Base-by-base conservation (phyloP, 164 flowering plant species). In the Paratinospora sagittata region DNA sequence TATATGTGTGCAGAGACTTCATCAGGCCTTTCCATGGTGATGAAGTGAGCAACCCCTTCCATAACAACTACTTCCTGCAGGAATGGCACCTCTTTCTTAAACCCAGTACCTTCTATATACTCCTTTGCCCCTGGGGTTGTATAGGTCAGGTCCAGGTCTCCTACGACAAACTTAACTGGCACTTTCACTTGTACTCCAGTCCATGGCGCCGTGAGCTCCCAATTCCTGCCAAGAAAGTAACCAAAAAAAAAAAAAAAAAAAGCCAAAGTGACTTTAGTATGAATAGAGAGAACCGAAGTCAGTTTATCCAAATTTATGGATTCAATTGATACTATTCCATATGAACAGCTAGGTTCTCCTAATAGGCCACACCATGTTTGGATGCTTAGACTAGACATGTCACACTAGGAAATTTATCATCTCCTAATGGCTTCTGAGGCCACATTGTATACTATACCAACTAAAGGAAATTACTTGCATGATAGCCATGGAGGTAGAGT, bases 151-250 rank as follows among this genome's bases (percentile, higher is more conserved):
- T 82, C 84, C 24, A 70, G 52, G 41, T 82, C 82, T 16, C 84
- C 84, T 10, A 77, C 76, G 0, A 82, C 60, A 27, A 75, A 79
- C 72, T 77, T 82, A 4, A 70, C 73, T 12, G 82, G 82, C 2
- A 82, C 82, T 66, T 79, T 75, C 21, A 82, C 79, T 72, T 75
- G 63, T 47, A 70, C 81, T 3, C 78, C 73, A 0, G 78, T 68
- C 84, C 84, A 82, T 24, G 84, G 76, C 23, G 79, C 82, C 2
- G 49, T 80, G 33, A 82, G 79, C 76, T 82, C 84, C 84, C 84
- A 83, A 63, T 26, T 75, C 65, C 85, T 78, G 76, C 65, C 67
- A 63, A 39, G 30, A 8, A 2, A 52, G 1, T 10, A 41, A 16
- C 45, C n/a, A 27, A 63, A 27, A 10, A n/a, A 58, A 58, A 3